These are phyloP conservation scores for Coemansia sp. DNA, from an alignment of 192 early-diverging fungal species.

Conservation along the genomic window DNA sequence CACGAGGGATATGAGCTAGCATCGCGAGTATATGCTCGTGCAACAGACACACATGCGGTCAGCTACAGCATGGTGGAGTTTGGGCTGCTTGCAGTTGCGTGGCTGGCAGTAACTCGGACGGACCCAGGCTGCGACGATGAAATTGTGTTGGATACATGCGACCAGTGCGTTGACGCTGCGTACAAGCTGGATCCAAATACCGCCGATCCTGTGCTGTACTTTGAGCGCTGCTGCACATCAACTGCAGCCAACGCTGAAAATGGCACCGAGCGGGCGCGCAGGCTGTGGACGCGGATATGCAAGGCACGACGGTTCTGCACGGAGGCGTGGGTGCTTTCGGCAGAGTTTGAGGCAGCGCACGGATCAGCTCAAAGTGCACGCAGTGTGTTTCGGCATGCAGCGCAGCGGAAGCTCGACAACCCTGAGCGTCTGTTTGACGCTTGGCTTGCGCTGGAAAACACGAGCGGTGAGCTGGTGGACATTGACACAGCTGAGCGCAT, in stretches of 20 bases:
- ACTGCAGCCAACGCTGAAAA: background rate
- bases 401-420: conserved; percentile 44
- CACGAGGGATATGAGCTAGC: conserved; percentile 18
- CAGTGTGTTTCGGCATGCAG: conserved; percentile 39
- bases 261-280: conserved; percentile 11
- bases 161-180: conserved; percentile 14
- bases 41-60: conserved; percentile 30
- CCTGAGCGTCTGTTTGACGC: conserved; percentile 38
- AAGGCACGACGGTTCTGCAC: conserved; percentile 30
- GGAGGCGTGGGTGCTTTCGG: conserved; percentile 44
- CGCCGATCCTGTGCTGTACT: conserved; percentile 23
- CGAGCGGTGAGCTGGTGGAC: conserved; percentile 10
- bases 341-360: conserved; percentile 30
- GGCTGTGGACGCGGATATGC: conserved; percentile 41
- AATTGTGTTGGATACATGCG: conserved; percentile 20
- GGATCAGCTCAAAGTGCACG: conserved; percentile 24
- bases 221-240: conserved; percentile 37
- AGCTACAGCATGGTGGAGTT: conserved; percentile 43
- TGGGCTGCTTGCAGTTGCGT: conserved; percentile 17
- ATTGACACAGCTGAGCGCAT: conserved; percentile 17
- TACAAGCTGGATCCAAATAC: conserved; percentile 32
- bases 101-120: conserved; percentile 14
- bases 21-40: conserved; percentile 14
- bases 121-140: background rate
- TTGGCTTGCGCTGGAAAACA: conserved; percentile 37